Evolutionary conservation across 2,329 filamentous ascomycete genomes (phyloP).

Genomic region (Paecilomyces sp.): DNA sequence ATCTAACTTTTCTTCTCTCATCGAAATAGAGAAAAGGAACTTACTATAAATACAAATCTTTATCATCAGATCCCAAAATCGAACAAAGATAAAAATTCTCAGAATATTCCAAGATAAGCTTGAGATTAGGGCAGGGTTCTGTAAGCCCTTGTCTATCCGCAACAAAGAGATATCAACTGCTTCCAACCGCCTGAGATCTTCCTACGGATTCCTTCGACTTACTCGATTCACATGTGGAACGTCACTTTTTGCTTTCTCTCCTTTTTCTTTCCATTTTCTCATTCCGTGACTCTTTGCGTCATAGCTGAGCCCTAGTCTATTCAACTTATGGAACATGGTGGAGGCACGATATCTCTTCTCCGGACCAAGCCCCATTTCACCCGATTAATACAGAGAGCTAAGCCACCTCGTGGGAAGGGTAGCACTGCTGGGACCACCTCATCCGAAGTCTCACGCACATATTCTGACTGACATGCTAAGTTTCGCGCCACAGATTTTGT

Average conservation of each 20-base stretch:
- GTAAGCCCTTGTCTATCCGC: too few relatives aligned
- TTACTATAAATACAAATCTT: too few relatives aligned
- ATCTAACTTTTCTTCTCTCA: too few relatives aligned
- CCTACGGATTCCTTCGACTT: neutral
- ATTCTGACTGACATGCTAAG: constrained; percentile 2
- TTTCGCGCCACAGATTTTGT: constrained; percentile 1
- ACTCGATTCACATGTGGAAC: neutral
- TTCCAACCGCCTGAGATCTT: too few relatives aligned
- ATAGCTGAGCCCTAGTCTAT: neutral
- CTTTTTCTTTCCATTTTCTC: neutral
- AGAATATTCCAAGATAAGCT: too few relatives aligned
- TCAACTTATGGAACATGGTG: neutral
- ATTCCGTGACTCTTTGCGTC: neutral
- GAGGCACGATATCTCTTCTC: neutral
- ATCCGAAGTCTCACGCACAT: neutral
- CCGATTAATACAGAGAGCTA: neutral
- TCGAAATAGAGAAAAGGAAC: too few relatives aligned
- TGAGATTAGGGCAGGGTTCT: too few relatives aligned
- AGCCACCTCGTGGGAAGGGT: constrained; percentile 29
- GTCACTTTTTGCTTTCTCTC: neutral
- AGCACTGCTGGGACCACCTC: constrained; percentile 31
- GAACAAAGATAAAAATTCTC: too few relatives aligned
- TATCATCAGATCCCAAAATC: too few relatives aligned
- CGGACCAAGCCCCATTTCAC: neutral
- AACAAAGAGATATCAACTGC: too few relatives aligned